Evolutionary conservation across 331 rosid species (phyloP), one percentile per base, ranked within the genome.

Genomic region (Malus hybrid): DNA sequence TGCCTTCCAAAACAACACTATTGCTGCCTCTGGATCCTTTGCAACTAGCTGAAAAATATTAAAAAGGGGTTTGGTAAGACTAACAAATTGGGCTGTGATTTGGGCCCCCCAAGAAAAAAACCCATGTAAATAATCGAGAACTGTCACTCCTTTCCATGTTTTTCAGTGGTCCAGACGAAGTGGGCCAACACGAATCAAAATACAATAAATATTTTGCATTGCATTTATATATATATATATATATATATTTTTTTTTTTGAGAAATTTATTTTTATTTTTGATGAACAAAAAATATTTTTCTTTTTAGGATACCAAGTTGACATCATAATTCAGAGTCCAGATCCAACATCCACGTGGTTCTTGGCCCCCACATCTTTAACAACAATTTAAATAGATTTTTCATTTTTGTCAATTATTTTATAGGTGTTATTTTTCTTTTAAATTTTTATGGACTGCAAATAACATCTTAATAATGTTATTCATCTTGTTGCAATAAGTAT

Each of bases 11-110:
- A 86, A 86, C 72, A 77, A 55, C 29, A 61, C 65, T 61, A 86
- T 71, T 31, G 90, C 88, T 9, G 75, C 74, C 80, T 81, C 90
- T 3, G 83, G 83, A 64, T 86, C 86, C 80, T 84, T 86, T 15
- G 79, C 75, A 5, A 86, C 82, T 31, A 86, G 80, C 90, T 86
- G 80, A 19, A 60, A 59, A 59, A 9, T 59, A 16, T 14, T 3
- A 2, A 46, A 11, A 7, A 0, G 11, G 48, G 48, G 48, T 42
- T 42, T 42, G 48, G 14, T 42, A 10, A 42, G 48, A 42, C 14
- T 10, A 0, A 42, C 12, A 42, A 42, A 42, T 42, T 42, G 48
- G 48, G 48, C 48, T 42, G 0, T 42, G 0, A 42, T 42, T 42
- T 42, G 48, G 48, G 48, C 14, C 48, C 48, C 48, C 14, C 5